Conservation (phyloP, 805 yeast genomes). For the Limtongozyma cylindracea region DNA sequence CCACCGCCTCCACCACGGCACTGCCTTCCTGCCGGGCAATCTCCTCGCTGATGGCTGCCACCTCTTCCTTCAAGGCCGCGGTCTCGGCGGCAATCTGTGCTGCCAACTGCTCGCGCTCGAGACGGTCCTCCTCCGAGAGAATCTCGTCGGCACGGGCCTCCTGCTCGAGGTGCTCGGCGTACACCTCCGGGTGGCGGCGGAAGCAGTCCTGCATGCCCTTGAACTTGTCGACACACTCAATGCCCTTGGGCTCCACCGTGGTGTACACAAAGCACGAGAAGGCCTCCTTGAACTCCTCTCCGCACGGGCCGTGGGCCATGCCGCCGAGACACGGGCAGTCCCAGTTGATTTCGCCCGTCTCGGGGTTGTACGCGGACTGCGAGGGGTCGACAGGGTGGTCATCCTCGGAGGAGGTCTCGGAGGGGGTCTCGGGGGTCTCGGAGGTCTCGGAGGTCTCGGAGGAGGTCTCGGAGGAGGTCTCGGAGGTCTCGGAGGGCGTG, state of each 20-base stretch:
- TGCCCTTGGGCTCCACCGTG: conserved; percentile 86
- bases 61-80: conserved; percentile 1
- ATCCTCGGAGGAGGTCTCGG: no score
- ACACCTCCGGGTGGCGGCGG: conserved; percentile 77
- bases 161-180: conserved; percentile 74
- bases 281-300: conserved; percentile 84
- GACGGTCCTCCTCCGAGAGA: no score
- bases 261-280: conserved; percentile 90
- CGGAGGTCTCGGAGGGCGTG: no score
- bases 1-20: not conserved
- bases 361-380: conserved; percentile 73
- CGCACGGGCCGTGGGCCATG: conserved; percentile 98
- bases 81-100: no score
- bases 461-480: no score
- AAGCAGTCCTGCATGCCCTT: conserved; percentile 85
- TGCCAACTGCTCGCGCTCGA: no score
- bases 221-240: conserved; percentile 82
- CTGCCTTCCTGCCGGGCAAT: not conserved
- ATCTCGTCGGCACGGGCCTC: conserved; percentile 45
- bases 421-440: no score
- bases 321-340: conserved; percentile 99
- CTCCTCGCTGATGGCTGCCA: conserved; percentile 1
- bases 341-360: conserved; percentile 98
- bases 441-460: no score
- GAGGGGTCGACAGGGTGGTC: no score